A percentile compares a stretch with the other conserved stretches of the same genome.
phyloP scores from a whole-genome alignment of 495 filamentous ascomycete genomes.

The Aspergillus mulundensis region DNA sequence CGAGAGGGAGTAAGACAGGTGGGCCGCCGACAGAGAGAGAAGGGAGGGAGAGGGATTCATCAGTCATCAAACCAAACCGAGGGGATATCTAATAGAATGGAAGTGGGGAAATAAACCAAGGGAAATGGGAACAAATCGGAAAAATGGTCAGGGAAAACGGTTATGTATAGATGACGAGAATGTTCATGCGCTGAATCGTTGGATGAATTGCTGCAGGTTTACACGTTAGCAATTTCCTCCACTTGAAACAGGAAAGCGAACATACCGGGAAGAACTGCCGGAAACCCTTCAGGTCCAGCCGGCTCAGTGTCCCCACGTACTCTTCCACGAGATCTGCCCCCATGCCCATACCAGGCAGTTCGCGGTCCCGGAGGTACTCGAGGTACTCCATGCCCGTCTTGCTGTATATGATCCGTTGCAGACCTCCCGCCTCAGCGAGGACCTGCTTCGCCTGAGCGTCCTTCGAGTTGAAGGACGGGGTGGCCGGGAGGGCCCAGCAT shows the following conservation, averaged over 20 bases:
- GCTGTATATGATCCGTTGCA: conserved; percentile 82
- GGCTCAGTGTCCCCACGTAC: conserved; percentile 51
- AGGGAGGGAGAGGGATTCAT: conserved; percentile 14
- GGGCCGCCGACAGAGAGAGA: conserved; percentile 5
- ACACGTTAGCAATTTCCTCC: not conserved
- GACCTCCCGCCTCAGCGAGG: conserved; percentile 71
- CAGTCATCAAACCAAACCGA: conserved; percentile 31
- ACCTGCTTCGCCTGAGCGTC: conserved; percentile 85
- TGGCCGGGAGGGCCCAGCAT: conserved; percentile 78
- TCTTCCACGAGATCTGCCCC: conserved; percentile 48
- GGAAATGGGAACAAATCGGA: conserved; percentile 6
- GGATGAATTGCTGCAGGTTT: conserved; percentile 38
- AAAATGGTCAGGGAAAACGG: conserved; percentile 4
- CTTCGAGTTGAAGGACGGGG: conserved; percentile 69
- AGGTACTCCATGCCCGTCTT: conserved; percentile 71
- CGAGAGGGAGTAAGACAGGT: not conserved
- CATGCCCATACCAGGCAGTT: conserved; percentile 54
- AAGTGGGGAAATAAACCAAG: conserved; percentile 17
- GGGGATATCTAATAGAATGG: conserved; percentile 43
- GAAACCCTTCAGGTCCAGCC: conserved; percentile 49
- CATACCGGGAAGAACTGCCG: conserved; percentile 52
- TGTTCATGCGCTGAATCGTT: conserved; percentile 44
- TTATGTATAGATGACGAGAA: conserved; percentile 16
- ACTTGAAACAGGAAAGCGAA: conserved; percentile 3
- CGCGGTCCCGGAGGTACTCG: conserved; percentile 49